These are phyloP conservation scores for Pachysandra terminalis DNA, from an alignment of 164 flowering plant species.

Conservation along the genomic window DNA sequence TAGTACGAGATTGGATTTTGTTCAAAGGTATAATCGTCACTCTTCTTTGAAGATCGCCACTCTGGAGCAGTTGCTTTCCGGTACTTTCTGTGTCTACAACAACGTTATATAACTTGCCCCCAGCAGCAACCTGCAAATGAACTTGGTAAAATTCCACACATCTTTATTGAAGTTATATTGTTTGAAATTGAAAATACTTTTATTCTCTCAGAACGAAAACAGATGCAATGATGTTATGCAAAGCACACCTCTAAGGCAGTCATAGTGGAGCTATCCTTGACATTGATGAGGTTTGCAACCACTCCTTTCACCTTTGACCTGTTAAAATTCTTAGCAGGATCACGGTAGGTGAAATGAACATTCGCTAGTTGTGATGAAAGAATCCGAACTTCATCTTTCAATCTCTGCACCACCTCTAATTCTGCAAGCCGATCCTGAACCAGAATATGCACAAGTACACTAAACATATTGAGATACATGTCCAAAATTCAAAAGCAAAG, in stretches of 20 bases:
- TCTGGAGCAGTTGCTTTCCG: constrained; percentile 82
- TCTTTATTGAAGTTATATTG: not conserved
- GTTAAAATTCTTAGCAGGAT: constrained; percentile 77
- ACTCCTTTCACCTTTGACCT: constrained; percentile 96
- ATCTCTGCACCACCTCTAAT: constrained; percentile 62
- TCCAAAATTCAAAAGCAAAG: not conserved
- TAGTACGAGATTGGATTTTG: constrained; percentile 65
- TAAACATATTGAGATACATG: not conserved
- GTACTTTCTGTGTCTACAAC: constrained; percentile 94
- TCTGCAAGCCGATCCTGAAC: constrained; percentile 70
- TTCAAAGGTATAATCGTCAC: constrained; percentile 92
- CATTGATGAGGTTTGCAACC: constrained; percentile 88
- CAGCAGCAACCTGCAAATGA: constrained; percentile 79
- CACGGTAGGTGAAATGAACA: constrained; percentile 73
- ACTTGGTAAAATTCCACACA: not conserved
- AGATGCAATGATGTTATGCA: not conserved
- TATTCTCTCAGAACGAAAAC: not conserved
- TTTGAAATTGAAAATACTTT: not conserved
- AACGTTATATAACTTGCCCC: constrained; percentile 88
- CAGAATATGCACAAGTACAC: constrained; percentile 2
- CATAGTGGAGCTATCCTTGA: constrained; percentile 76
- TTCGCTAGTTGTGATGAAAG: constrained; percentile 65
- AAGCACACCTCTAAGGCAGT: constrained; percentile 83
- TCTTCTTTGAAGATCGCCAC: constrained; percentile 80
- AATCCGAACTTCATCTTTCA: constrained; percentile 64